Conservation (phyloP, 1,284 basidiomycete genomes). For the Trichosporon inkin region DNA sequence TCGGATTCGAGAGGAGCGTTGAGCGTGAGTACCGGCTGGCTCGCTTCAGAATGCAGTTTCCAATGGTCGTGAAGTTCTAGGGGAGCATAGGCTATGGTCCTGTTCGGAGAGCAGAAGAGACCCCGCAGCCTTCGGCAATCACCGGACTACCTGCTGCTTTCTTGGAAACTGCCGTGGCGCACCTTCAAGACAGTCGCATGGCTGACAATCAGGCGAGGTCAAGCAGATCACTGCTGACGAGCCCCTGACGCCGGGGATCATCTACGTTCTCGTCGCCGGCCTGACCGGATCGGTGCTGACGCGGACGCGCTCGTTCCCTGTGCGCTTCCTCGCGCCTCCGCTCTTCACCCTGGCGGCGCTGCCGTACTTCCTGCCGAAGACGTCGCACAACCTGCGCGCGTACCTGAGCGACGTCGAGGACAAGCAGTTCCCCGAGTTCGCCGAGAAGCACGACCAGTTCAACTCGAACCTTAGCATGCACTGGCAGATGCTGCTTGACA, state of each 20-base stretch:
- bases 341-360: constrained; percentile 62
- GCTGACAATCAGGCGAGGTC: constrained; percentile 59
- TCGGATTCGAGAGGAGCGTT: constrained; percentile 71
- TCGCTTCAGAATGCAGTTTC: background rate
- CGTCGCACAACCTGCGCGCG: constrained; percentile 62
- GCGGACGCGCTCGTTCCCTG: constrained; percentile 64
- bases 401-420: constrained; percentile 71
- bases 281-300: constrained; percentile 81
- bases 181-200: background rate
- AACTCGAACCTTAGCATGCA: constrained; percentile 62
- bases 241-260: constrained; percentile 73
- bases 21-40: constrained; percentile 61
- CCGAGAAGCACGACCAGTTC: constrained; percentile 64
- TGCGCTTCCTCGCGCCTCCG: constrained; percentile 67
- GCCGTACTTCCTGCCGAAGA: constrained; percentile 75
- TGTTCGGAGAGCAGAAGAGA: no score
- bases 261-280: constrained; percentile 82
- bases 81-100: no score
- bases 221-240: constrained; percentile 78
- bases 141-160: no score
- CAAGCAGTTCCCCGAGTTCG: constrained; percentile 61
- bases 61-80: background rate
- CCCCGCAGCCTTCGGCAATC: no score
- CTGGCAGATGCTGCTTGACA: constrained; percentile 55
- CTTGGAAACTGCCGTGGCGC: no score